Evolutionary conservation across 139 green algal genomes (phyloP).

Genomic region (Chlamydomonas applanata): DNA sequence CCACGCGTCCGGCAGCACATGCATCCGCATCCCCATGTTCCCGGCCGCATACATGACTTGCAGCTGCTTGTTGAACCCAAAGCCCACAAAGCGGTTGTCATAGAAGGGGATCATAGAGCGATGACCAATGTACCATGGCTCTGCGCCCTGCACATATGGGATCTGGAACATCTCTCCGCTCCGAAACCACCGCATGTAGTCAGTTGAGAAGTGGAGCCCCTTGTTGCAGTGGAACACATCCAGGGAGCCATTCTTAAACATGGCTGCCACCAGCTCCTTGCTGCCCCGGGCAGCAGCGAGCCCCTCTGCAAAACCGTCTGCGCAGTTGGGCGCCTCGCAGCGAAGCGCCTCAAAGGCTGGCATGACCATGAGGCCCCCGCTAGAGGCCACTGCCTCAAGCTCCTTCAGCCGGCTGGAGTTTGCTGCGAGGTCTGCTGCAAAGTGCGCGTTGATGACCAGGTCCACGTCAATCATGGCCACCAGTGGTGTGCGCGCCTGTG

Average conservation of each 20-base stretch:
- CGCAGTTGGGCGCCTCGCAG: background rate
- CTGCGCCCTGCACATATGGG: background rate
- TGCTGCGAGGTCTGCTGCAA: background rate
- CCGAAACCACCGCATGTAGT: background rate
- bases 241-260: background rate
- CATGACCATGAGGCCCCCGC: background rate
- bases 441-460: slow-evolving; percentile 25
- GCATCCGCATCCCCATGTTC: background rate
- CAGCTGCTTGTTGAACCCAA: slow-evolving; percentile 15
- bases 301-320: background rate
- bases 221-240: too few species aligned
- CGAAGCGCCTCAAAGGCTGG: background rate
- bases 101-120: background rate
- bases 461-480: slow-evolving; percentile 48
- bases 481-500: slow-evolving; percentile 21
- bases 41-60: background rate
- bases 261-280: background rate
- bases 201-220: background rate
- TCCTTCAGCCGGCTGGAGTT: too few species aligned
- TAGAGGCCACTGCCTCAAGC: background rate
- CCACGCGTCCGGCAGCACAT: slow-evolving; percentile 7
- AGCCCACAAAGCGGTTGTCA: slow-evolving; percentile 2
- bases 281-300: background rate
- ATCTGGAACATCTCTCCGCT: background rate
- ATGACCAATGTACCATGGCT: slow-evolving; percentile 10